These are phyloP conservation scores for Teunomyces kruisii DNA, from an alignment of 805 yeast genomes.

Conservation along the genomic window DNA sequence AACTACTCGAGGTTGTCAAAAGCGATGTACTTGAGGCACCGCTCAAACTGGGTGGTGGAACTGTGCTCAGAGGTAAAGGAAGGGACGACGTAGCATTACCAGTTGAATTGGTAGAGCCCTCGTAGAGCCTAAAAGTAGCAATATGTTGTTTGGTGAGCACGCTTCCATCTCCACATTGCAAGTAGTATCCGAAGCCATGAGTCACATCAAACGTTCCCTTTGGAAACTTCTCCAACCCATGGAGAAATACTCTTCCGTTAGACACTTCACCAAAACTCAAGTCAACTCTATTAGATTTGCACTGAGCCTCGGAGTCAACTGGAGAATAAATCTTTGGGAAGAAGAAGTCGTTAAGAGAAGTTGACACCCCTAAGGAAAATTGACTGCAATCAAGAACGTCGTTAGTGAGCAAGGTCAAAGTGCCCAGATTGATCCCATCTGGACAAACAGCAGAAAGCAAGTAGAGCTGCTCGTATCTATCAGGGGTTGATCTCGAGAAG, in stretches of 20 bases:
- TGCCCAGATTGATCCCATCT: slow-evolving; percentile 13
- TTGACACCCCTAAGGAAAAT: slow-evolving; percentile 9
- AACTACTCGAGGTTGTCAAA: not conserved
- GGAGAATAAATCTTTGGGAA: slow-evolving; percentile 12
- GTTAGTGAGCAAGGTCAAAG: slow-evolving; percentile 10
- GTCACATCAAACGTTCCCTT: slow-evolving; percentile 2
- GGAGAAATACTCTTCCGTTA: slow-evolving; percentile 13
- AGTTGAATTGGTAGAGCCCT: not conserved
- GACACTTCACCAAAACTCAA: slow-evolving; percentile 9
- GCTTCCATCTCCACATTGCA: slow-evolving; percentile 13
- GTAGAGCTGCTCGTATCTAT: slow-evolving; percentile 12
- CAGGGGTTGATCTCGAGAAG: slow-evolving; percentile 16
- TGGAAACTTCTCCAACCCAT: slow-evolving; percentile 13
- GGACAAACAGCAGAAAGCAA: slow-evolving; percentile 15
- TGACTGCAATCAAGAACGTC: slow-evolving; percentile 13
- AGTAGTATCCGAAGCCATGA: slow-evolving; percentile 9
- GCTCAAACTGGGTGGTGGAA: not conserved
- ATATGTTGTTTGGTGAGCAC: not conserved
- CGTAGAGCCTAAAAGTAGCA: not conserved
- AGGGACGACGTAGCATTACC: not conserved
- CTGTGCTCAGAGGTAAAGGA: not conserved
- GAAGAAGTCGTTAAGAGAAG: slow-evolving; percentile 14
- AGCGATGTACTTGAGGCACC: not conserved
- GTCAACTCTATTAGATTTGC: slow-evolving; percentile 5
- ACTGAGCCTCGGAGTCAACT: not conserved